Base-by-base conservation (phyloP, 495 filamentous ascomycete species). In the Symbiotaphrina buchneri region DNA sequence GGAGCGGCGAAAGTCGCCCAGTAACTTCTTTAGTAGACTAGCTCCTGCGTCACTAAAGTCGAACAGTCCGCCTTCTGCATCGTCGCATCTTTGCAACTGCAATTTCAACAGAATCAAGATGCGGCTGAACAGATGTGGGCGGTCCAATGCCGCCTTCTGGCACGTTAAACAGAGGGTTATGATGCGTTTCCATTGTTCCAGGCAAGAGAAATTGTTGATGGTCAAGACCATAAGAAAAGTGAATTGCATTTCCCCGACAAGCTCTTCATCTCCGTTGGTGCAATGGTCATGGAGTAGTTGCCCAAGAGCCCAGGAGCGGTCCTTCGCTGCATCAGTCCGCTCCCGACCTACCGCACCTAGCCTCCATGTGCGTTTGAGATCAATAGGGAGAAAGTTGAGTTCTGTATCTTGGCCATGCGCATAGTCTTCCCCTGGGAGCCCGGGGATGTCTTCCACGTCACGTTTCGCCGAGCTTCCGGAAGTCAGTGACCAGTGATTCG, bases 161-260 rank as follows among this genome's bases (percentile, higher is more conserved):
- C 71, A 72, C 0, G 74, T 83, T 30, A 94, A 56, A 1, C 82
- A 50, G 20, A 92, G 53, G 21, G 58, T 58, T 5, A 84, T 49
- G 18, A 90, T 43, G 36, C 78, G 58, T 49, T 75, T 78, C 84
- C 84, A 97, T 39, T 93, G 82, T 41, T 84, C 73, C 16, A 84
- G 58, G 44, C 79, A 91, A 1, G 81, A 82, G 39, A 71, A 65
- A 45, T 90, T 94, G 47, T 74, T 74, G 26, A 94, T 56, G 16
- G 74, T 76, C 36, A 82, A 55, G 7, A 80, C 71, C 45, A 74
- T 78, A 3, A 94, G 41, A 49, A 87, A 94, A 21, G 68, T 62
- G 41, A 90, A 74, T 41, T 94, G 80, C 25, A 94, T 42, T 43
- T 95, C 84, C 24, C 83, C 85, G n/a, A 90, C 48, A 3, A 94